Conservation (phyloP, 2,329 filamentous ascomycete genomes). For the Fusarium sp. region DNA sequence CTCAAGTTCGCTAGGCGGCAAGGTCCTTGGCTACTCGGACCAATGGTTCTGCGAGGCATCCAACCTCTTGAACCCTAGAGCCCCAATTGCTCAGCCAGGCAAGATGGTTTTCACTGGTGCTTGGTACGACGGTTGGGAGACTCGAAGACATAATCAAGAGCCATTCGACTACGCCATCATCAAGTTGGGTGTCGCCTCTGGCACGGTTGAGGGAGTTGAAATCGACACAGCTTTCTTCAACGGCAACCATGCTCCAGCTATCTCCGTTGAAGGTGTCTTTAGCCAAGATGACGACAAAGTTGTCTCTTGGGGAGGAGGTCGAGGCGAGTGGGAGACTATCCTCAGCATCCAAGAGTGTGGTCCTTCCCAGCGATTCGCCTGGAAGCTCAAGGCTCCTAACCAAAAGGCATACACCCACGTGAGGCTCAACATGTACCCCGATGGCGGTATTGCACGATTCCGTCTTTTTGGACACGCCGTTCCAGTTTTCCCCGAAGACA, state of each 20-base stretch:
- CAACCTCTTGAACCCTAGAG: constrained; percentile 73
- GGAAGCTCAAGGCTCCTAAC: constrained; percentile 71
- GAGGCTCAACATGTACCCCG: constrained; percentile 85
- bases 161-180: constrained; percentile 76
- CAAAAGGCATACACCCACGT: constrained; percentile 82
- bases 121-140: constrained; percentile 80
- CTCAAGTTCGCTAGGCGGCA: constrained; percentile 71
- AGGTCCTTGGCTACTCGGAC: constrained; percentile 74
- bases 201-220: constrained; percentile 79
- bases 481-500: constrained; percentile 78
- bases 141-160: constrained; percentile 72
- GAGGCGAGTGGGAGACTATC: constrained; percentile 78
- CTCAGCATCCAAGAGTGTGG: constrained; percentile 78
- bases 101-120: constrained; percentile 78
- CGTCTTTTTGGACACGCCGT: constrained; percentile 81
- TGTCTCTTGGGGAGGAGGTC: constrained; percentile 68
- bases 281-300: constrained; percentile 73
- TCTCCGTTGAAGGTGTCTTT: constrained; percentile 83
- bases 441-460: constrained; percentile 86
- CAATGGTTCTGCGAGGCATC: constrained; percentile 76
- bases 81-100: constrained; percentile 72
- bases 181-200: constrained; percentile 75
- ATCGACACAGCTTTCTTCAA: constrained; percentile 86
- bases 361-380: constrained; percentile 78
- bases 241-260: constrained; percentile 83